Evolutionary conservation across 306 rosid genomes (phyloP).

Genomic region (Pyrus betulifolia): DNA sequence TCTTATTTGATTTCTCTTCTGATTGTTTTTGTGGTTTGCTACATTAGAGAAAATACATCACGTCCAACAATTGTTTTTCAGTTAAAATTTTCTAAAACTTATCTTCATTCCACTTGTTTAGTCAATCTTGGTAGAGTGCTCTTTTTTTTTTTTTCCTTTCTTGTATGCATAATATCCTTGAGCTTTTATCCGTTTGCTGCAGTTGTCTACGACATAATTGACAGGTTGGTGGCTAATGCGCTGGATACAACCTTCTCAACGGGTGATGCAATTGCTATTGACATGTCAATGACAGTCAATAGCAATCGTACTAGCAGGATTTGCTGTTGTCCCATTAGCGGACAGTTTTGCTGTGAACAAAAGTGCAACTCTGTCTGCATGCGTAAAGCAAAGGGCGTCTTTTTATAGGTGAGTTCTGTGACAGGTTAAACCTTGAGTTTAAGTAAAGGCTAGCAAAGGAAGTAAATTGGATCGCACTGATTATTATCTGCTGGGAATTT

Average conservation of each 20-base stretch:
- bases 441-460: too few relatives aligned
- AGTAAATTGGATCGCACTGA: neutral
- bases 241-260: slow-evolving; percentile 53
- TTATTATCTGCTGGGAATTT: neutral
- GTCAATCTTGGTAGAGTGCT: too few relatives aligned
- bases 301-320: slow-evolving; percentile 70
- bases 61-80: neutral
- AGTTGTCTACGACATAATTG: slow-evolving; percentile 16
- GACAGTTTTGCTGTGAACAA: slow-evolving; percentile 82
- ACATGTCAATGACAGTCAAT: slow-evolving; percentile 78
- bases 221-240: slow-evolving; percentile 78
- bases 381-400: slow-evolving; percentile 72
- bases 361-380: slow-evolving; percentile 64
- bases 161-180: neutral
- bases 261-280: slow-evolving; percentile 90
- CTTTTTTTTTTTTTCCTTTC: neutral
- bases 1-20: neutral
- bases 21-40: neutral
- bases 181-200: neutral
- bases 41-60: neutral
- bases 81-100: too few relatives aligned
- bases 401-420: slow-evolving; percentile 56
- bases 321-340: slow-evolving; percentile 82
- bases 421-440: too few relatives aligned
- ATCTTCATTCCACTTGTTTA: too few relatives aligned